Percentiles rank a stretch among this genome's conserved stretches.
Evolutionary conservation across 2,329 filamentous ascomycete genomes (phyloP).

Genomic region (Penicillium digitatum): DNA sequence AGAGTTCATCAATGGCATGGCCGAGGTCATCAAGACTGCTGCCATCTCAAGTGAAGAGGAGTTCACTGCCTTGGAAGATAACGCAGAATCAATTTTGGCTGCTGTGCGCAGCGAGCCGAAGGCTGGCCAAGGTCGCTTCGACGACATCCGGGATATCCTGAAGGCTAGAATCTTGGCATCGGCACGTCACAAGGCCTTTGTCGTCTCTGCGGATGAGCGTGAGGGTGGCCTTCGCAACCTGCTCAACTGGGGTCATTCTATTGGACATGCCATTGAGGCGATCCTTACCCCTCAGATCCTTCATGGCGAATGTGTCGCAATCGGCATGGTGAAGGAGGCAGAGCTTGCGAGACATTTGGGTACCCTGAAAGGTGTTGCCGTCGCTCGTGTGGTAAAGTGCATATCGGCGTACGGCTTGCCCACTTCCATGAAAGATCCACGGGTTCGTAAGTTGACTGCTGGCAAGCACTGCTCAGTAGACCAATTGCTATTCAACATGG

Average conservation of each 20-base stretch:
- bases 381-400: conserved; percentile 86
- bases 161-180: conserved; percentile 83
- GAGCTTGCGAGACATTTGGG: conserved; percentile 88
- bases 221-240: conserved; percentile 92
- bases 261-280: conserved; percentile 93
- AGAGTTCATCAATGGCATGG: conserved; percentile 98
- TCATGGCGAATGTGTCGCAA: conserved; percentile 92
- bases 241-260: conserved; percentile 96
- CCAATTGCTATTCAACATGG: conserved; percentile 85
- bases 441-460: conserved; percentile 74
- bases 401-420: conserved; percentile 91
- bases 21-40: conserved; percentile 95
- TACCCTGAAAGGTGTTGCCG: conserved; percentile 76
- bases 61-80: conserved; percentile 77
- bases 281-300: conserved; percentile 92
- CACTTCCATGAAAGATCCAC: conserved; percentile 77
- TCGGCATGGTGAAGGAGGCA: conserved; percentile 98
- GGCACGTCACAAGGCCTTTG: conserved; percentile 86
- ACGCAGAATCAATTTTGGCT: conserved; percentile 70
- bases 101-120: conserved; percentile 62
- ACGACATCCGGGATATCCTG: conserved; percentile 65
- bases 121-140: conserved; percentile 58
- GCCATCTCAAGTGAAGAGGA: conserved; percentile 91
- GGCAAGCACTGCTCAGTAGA: conserved; percentile 86
- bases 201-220: conserved; percentile 90